phyloP scores from a whole-genome alignment of 2,329 filamentous ascomycete genomes.

The Didymella segeticola region DNA sequence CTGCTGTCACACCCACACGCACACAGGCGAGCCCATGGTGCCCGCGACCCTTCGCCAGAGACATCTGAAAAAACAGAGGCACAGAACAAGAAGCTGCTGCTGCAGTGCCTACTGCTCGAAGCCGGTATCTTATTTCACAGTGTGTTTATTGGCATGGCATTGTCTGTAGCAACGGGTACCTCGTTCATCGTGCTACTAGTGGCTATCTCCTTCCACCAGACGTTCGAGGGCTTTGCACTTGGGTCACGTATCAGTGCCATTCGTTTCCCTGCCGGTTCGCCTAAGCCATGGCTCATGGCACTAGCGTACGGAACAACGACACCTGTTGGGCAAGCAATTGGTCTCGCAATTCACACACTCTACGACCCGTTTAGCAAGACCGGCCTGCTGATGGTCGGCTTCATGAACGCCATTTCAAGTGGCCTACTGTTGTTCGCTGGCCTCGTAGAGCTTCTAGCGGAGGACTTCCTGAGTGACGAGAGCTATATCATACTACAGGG shows the following conservation, averaged over 20 bases:
- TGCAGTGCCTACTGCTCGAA: slow-evolving; percentile 78
- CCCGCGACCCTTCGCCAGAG: slow-evolving; percentile 21
- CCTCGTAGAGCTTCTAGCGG: slow-evolving; percentile 57
- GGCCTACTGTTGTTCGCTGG: slow-evolving; percentile 59
- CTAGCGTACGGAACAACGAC: slow-evolving; percentile 67
- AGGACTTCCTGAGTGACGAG: slow-evolving; percentile 65
- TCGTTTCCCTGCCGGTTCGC: slow-evolving; percentile 72
- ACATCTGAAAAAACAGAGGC: slow-evolving; percentile 47
- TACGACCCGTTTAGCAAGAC: slow-evolving; percentile 58
- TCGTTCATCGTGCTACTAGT: slow-evolving; percentile 71
- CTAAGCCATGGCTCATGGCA: slow-evolving; percentile 76
- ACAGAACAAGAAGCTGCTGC: slow-evolving; percentile 66
- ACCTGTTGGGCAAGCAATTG: slow-evolving; percentile 59
- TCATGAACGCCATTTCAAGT: slow-evolving; percentile 58
- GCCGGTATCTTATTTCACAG: slow-evolving; percentile 81
- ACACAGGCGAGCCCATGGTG: slow-evolving; percentile 25
- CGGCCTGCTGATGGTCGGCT: slow-evolving; percentile 57
- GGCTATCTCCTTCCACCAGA: slow-evolving; percentile 75
- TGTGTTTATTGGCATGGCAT: slow-evolving; percentile 76
- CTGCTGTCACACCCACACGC: slow-evolving; percentile 35
- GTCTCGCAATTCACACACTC: slow-evolving; percentile 57
- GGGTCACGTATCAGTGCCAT: slow-evolving; percentile 74
- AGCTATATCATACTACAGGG: slow-evolving; percentile 68
- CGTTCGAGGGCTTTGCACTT: slow-evolving; percentile 72
- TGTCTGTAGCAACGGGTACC: slow-evolving; percentile 70